Conservation (phyloP, 345 rosid species). For the Citrus unshiu region DNA sequence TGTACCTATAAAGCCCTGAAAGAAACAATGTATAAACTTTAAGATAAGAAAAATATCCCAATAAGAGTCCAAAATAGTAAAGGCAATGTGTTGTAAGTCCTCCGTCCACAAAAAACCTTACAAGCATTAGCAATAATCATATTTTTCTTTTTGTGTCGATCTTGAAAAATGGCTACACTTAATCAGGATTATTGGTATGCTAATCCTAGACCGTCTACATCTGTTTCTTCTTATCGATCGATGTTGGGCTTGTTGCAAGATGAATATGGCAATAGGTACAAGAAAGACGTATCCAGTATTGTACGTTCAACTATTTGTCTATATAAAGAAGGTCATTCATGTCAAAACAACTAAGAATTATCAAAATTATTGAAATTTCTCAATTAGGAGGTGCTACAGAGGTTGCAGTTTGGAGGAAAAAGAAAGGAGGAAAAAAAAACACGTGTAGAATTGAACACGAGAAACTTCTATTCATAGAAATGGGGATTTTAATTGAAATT, state of each 20-base stretch:
- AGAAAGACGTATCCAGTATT: neutral
- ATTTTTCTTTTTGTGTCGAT: neutral
- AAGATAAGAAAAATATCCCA: neutral
- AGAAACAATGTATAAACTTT: neutral
- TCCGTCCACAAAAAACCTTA: conserved; percentile 5
- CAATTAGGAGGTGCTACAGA: no score
- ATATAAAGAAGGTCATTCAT: neutral
- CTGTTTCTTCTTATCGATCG: neutral
- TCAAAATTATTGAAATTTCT: no score
- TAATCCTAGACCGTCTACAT: neutral
- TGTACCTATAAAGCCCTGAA: conserved; percentile 73
- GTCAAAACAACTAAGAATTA: neutral
- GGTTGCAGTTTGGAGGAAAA: neutral
- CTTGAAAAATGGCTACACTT: no score
- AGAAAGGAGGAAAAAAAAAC: neutral
- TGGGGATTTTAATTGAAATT: neutral
- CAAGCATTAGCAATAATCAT: neutral
- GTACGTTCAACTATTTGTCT: neutral
- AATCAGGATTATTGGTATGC: neutral
- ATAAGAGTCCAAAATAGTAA: neutral
- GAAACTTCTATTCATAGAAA: neutral
- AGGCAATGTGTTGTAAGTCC: neutral
- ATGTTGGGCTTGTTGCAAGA: neutral
- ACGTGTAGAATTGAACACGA: neutral
- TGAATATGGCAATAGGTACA: neutral